Base-by-base conservation (phyloP, 352 stramenopile species). In the Globisporangium polare region DNA sequence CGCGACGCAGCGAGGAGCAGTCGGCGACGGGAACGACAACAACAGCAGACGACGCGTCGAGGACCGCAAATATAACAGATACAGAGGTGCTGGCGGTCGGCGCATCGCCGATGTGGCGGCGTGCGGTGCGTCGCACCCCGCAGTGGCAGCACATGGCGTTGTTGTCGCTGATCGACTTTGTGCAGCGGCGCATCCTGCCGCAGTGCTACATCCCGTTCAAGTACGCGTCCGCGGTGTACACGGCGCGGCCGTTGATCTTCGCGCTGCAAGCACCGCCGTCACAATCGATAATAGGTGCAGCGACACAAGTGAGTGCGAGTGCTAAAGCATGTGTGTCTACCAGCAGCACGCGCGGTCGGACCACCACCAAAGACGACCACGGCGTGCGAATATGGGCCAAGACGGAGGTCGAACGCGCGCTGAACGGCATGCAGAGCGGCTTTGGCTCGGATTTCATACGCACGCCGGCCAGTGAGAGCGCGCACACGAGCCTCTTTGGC, bases 151-250 rank as follows among this genome's bases (percentile, higher is more conserved):
- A 85, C 53, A 65, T 80, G 49, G 66, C 73, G 29, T 56, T 85
- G 37, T 67, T 85, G 5, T 73, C 75, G 22, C 78, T 82, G 29
- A 73, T 82, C 27, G 71, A 80, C 65, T 85, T 85, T 63, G 76
- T 85, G 62, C 66, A 77, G 9, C 64, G 63, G n/a, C 71, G 75
- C 29, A 55, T 85, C 22, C 51, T 85, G 12, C 73, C 75, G n/a
- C 73, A 85, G 67, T 81, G 75, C 53, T 85, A 82, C 56, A 82
- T 85, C 58, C 72, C 71, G 12, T 85, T 85, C 56, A 85, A 85
- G 50, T 85, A 80, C 63, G 73, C 75, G 49, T 77, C 75, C 5
- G 74, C 75, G 18, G 73, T 82, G 24, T 85, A 78, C 60, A 85
- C 71, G 17, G 75, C 75, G 27, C 75, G 75, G 45, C 75, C 75